Base-by-base conservation (phyloP, 2,329 filamentous ascomycete species). In the Aspergillus costaricaensis region DNA sequence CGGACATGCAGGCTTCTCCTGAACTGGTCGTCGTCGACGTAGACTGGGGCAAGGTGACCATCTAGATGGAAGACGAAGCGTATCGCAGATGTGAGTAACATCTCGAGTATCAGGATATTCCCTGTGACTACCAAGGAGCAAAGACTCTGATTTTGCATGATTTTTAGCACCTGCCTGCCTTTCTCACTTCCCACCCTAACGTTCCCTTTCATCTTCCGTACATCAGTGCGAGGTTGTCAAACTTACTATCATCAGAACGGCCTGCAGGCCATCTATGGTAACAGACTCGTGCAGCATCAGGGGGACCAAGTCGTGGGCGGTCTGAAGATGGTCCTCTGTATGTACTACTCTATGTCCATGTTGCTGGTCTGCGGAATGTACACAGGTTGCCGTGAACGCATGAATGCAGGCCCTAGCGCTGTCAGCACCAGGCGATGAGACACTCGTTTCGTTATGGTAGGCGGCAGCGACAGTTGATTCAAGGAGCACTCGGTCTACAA, bases 41-140 rank as follows among this genome's bases (percentile, higher is more conserved):
- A 30, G 2, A 17, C 43, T 17, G 59, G 36, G 2, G 19, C 32
- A 14, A 62, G 53, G 32, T 62, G 43, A 7, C 62, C 62, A n/a
- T 58, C 51, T 7, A 64, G 57, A 12, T 64, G 59, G n/a, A 54
- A 60, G 23, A 57, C 38, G 49, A 62, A 62, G 21, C 62, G 60
- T 14, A 5, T 44, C 53, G n/a, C 19, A 6, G 41, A 5, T 14
- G 59, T 57, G 1, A 49, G 19, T 7, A 36, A 48, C 23, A 51
- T 43, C 17, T 52, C 60, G 10, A 52, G 54, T 17, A n/a, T 54
- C 30, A 23, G 38, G 21, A 57, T 39, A 14, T 53, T 25, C 2
- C 21, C 44, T 9, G 21, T 49, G 14, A 25, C 23, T 17, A 49
- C 21, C 44, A 49, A 10, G 6, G 44, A 49, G 8, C 44, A 49